Evolutionary conservation across 2,329 filamentous ascomycete genomes (phyloP).

Genomic region (Aspergillus ibericus): DNA sequence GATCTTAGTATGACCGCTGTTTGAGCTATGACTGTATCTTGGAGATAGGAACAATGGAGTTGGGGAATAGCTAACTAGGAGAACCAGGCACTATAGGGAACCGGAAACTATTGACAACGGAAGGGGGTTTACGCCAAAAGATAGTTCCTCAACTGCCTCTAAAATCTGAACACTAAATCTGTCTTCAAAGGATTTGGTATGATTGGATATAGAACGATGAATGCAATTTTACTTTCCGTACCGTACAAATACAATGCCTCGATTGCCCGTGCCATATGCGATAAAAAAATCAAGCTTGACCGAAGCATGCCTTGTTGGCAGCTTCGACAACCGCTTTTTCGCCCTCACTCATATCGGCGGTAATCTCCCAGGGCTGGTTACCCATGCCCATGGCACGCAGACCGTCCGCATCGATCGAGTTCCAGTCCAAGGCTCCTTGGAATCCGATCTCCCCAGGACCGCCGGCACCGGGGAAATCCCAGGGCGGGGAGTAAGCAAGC

Average conservation of each 20-base stretch:
- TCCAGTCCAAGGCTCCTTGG: constrained; percentile 40
- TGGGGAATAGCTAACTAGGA: too few relatives aligned
- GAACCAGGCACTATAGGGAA: too few relatives aligned
- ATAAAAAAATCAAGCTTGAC: neutral
- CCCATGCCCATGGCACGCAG: constrained; percentile 58
- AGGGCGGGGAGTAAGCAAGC: constrained; percentile 63
- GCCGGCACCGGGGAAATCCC: constrained; percentile 66
- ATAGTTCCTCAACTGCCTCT: too few relatives aligned
- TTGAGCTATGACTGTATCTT: neutral
- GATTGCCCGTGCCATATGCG: neutral
- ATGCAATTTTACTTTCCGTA: neutral
- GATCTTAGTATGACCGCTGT: neutral
- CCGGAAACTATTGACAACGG: too few relatives aligned
- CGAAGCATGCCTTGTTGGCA: constrained; percentile 58
- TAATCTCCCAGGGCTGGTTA: constrained; percentile 50
- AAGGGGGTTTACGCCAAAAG: too few relatives aligned
- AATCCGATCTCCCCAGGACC: constrained; percentile 45
- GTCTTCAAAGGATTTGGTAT: too few relatives aligned
- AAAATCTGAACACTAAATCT: too few relatives aligned
- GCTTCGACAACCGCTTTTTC: constrained; percentile 53
- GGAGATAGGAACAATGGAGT: neutral
- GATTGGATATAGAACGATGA: neutral
- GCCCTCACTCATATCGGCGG: constrained; percentile 48
- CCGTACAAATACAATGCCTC: neutral
- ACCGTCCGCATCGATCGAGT: constrained; percentile 47